Conservation (phyloP, 164 flowering plant genomes). For the Euptelea pleiosperma region DNA sequence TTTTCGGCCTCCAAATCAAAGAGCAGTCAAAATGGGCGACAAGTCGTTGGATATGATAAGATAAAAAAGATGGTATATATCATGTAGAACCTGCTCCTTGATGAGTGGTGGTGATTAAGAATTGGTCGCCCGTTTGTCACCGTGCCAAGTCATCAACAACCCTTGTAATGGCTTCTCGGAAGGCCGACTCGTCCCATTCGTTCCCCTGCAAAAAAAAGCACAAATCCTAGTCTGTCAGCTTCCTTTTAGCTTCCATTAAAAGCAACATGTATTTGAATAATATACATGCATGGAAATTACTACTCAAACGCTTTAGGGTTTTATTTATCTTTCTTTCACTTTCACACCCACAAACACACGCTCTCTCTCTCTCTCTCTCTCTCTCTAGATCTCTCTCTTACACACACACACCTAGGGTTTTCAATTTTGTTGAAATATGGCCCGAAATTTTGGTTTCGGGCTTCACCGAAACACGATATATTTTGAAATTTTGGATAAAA, state of each 20-base stretch:
- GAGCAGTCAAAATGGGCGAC: conserved; percentile 1
- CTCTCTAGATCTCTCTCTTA: too few relatives aligned
- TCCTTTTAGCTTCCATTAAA: not conserved
- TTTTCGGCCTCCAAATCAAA: too few relatives aligned
- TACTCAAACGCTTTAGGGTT: too few relatives aligned
- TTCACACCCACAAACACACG: too few relatives aligned
- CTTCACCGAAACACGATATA: too few relatives aligned
- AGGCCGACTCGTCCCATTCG: conserved; percentile 26
- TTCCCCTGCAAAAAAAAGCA: conserved; percentile 14
- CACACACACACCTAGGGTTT: too few relatives aligned
- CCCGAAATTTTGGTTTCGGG: too few relatives aligned
- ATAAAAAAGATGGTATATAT: not conserved
- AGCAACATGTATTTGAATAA: not conserved
- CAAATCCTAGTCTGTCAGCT: not conserved
- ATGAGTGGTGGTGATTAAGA: not conserved
- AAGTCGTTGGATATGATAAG: not conserved
- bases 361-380: too few relatives aligned
- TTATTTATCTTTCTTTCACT: too few relatives aligned
- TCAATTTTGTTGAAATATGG: too few relatives aligned
- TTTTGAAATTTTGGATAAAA: too few relatives aligned
- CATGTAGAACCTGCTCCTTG: not conserved
- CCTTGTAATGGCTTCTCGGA: conserved; percentile 25
- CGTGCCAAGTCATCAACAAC: conserved; percentile 11
- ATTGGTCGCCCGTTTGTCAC: not conserved
- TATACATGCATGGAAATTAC: too few relatives aligned